phyloP scores from a whole-genome alignment of 2,329 filamentous ascomycete species.

The Cladosporium sp. region DNA sequence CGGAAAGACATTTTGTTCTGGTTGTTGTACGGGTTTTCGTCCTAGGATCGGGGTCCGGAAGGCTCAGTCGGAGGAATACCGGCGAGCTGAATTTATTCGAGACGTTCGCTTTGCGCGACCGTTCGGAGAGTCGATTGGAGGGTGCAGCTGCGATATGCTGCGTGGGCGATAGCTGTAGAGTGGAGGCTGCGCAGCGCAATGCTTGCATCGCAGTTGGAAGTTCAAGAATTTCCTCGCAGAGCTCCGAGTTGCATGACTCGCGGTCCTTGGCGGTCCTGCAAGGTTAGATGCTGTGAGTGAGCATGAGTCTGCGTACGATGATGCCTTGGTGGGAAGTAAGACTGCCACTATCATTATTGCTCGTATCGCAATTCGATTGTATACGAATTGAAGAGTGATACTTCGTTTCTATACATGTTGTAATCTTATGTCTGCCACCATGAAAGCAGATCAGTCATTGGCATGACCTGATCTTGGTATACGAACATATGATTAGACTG shows the following conservation, averaged over 20 bases:
- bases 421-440: neutral
- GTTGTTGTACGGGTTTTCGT: constrained; percentile 10
- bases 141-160: constrained; percentile 17
- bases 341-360: neutral
- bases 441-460: neutral
- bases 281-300: neutral
- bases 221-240: constrained; percentile 16
- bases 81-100: constrained; percentile 19
- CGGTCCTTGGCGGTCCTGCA: neutral
- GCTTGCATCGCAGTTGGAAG: constrained; percentile 9
- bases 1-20: constrained; percentile 30
- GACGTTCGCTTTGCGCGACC: constrained; percentile 17
- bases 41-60: constrained; percentile 3
- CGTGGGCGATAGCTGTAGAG: constrained; percentile 3
- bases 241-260: constrained; percentile 5
- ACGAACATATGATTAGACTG: neutral
- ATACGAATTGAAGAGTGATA: no score
- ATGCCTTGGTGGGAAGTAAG: neutral
- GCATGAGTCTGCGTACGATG: neutral
- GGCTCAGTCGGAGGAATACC: constrained; percentile 17
- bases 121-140: neutral
- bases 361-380: neutral
- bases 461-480: neutral
- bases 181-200: constrained; percentile 12
- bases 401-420: no score